Conservation (phyloP, 2,329 filamentous ascomycete genomes). For the Helotiales sp. region DNA sequence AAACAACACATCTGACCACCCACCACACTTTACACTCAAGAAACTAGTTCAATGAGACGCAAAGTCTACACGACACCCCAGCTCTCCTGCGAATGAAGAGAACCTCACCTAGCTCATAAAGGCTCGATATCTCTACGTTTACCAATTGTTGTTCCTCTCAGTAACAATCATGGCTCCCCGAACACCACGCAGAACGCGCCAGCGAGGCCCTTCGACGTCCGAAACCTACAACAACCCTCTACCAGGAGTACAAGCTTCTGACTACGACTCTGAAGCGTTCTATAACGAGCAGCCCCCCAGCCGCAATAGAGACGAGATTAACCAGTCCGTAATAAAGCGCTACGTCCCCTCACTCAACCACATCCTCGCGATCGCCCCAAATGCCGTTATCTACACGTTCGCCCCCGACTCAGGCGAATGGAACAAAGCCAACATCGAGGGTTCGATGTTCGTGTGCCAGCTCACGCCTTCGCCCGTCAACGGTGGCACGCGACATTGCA, state of each 20-base stretch:
- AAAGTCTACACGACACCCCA: not conserved
- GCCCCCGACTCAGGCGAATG: constrained; percentile 63
- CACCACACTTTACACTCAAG: not conserved
- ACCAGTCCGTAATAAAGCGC: constrained; percentile 78
- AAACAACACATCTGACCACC: not conserved
- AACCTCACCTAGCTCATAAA: too few species aligned
- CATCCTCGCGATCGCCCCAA: constrained; percentile 80
- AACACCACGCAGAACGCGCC: constrained; percentile 34
- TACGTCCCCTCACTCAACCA: constrained; percentile 73
- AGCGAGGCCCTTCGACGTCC: constrained; percentile 34
- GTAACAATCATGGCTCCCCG: constrained; percentile 14
- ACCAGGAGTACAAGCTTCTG: constrained; percentile 47
- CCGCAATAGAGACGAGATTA: constrained; percentile 80
- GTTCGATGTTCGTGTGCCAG: constrained; percentile 84
- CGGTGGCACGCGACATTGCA: constrained; percentile 46
- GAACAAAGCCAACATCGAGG: constrained; percentile 86
- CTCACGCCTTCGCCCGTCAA: constrained; percentile 44
- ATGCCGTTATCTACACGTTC: constrained; percentile 85
- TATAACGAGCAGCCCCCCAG: constrained; percentile 41
- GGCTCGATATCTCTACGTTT: too few species aligned
- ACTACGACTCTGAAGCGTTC: constrained; percentile 50
- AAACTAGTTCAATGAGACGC: not conserved
- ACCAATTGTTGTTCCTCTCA: too few species aligned
- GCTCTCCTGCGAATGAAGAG: too few species aligned
- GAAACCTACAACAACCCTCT: constrained; percentile 38